Base-by-base conservation (phyloP, 2,329 filamentous ascomycete genomes). In the Hypoxylon sp. region DNA sequence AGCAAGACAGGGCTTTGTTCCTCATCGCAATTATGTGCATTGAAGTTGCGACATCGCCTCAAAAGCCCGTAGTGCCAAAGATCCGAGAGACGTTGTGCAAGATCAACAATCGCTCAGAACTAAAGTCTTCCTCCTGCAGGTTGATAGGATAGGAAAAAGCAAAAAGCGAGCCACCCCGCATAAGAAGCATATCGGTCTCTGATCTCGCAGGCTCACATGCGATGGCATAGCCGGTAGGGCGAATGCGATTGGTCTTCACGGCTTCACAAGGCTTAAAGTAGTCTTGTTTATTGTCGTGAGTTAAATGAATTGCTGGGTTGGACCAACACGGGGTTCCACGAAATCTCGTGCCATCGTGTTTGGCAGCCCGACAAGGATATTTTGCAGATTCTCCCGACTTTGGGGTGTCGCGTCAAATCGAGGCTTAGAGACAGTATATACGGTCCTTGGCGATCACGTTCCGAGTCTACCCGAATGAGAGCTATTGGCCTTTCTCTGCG, bases 161-260 rank as follows among this genome's bases (percentile, higher is more conserved):
- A 8, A 36, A 32, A 25, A 21, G 15, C 25, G 23, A 49, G 31
- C 44, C 42, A 31, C 44, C 49, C 41, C 46, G 35, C 19, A 35
- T 32, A 11, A 5, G 30, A 55, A 49, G 48, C 40, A 52, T 56
- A 53, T 55, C 51, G 51, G 52, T 26, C 25, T 37, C 30, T 48
- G 37, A 59, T 59, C 49, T 57, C 37, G 46, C 51, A 54, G 52
- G 23, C 29, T 53, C 42, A 59, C 37, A 53, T 56, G 49, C 38
- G 44, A 59, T 44, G 16, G 34, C 31, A 59, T 30, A 43, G 26
- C 13, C 41, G 29, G 26, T 17, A 27, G 30, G 45, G 26, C 11
- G 12, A 16, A 36, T 13, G 31, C 26, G 12, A 56, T 49, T 55
- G 56, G 52, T 35, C 16, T 32, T 23, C 13, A 26, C 26, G 31